Evolutionary conservation across 495 filamentous ascomycete species (phyloP).

Genomic region (Peziza echinospora): DNA sequence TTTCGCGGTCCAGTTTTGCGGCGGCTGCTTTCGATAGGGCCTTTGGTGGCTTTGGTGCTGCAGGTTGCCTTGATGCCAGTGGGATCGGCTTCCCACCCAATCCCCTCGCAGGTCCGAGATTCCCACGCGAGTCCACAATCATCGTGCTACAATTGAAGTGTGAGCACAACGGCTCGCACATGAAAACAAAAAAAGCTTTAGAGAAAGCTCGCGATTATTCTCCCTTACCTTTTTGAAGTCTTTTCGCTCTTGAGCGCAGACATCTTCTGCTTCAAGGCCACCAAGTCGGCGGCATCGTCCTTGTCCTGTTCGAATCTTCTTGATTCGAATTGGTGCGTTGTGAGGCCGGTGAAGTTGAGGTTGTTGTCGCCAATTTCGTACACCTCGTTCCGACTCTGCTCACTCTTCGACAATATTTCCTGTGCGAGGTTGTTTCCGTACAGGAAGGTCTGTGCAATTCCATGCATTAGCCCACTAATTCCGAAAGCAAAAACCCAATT

Average conservation of each 20-base stretch:
- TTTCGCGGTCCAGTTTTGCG: no score
- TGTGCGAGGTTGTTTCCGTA: background rate
- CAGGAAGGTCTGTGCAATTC: background rate
- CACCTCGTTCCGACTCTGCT: background rate
- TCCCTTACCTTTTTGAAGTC: background rate
- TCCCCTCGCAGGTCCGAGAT: no score
- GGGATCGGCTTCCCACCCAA: no score
- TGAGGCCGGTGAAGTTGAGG: background rate
- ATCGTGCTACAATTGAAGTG: background rate
- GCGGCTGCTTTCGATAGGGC: no score
- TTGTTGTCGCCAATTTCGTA: background rate
- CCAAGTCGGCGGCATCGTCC: conserved; percentile 30
- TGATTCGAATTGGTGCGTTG: background rate
- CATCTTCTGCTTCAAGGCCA: conserved; percentile 30
- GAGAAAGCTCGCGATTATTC: no score
- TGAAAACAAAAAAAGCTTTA: background rate
- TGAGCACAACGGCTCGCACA: background rate
- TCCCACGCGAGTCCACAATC: background rate
- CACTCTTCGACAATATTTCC: background rate
- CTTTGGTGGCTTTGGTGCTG: no score
- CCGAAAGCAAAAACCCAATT: background rate
- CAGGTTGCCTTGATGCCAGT: no score
- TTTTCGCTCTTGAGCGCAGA: conserved; percentile 18
- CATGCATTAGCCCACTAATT: background rate
- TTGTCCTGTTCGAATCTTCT: background rate